These are phyloP conservation scores for Chlamydomonas sp. DNA, from an alignment of 139 green algal genomes.

Conservation along the genomic window DNA sequence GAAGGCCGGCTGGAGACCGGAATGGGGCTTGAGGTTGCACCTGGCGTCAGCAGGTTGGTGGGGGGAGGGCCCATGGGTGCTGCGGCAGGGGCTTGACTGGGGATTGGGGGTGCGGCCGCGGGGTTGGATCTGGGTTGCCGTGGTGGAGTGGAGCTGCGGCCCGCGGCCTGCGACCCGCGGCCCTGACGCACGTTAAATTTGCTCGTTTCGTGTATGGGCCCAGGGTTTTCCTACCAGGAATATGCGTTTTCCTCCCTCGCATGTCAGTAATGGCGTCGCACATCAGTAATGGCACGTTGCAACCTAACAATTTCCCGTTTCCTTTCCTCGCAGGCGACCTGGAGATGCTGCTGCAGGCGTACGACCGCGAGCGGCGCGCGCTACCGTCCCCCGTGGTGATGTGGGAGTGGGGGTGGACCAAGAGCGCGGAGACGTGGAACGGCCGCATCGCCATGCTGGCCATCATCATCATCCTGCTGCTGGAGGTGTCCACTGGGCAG, in stretches of 20 bases:
- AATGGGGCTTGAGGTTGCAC: too few relatives aligned
- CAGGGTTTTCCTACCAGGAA: too few relatives aligned
- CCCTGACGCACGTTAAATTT: too few relatives aligned
- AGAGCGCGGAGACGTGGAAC: conserved; percentile 82
- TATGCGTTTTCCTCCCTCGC: too few relatives aligned
- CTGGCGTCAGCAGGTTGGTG: too few relatives aligned
- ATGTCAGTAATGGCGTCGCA: too few relatives aligned
- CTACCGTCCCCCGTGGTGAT: conserved; percentile 85
- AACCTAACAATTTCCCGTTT: background rate
- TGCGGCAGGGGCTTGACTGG: too few relatives aligned
- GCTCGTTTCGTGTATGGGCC: too few relatives aligned
- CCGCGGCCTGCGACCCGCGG: background rate
- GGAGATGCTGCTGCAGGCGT: conserved; percentile 91
- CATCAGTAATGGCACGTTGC: too few relatives aligned
- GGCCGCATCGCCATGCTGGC: conserved; percentile 90
- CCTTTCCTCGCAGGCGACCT: conserved; percentile 68
- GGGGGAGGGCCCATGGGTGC: too few relatives aligned
- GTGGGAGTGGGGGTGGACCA: conserved; percentile 97
- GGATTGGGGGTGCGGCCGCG: too few relatives aligned
- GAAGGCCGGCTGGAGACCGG: too few relatives aligned
- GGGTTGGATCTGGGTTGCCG: background rate
- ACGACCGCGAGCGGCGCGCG: conserved; percentile 89
- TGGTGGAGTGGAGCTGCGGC: background rate
- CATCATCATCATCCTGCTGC: conserved; percentile 76
- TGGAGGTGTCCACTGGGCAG: conserved; percentile 84